Base-by-base conservation (phyloP, 169 alveolate species). In the Plasmodium cynomolgi region DNA sequence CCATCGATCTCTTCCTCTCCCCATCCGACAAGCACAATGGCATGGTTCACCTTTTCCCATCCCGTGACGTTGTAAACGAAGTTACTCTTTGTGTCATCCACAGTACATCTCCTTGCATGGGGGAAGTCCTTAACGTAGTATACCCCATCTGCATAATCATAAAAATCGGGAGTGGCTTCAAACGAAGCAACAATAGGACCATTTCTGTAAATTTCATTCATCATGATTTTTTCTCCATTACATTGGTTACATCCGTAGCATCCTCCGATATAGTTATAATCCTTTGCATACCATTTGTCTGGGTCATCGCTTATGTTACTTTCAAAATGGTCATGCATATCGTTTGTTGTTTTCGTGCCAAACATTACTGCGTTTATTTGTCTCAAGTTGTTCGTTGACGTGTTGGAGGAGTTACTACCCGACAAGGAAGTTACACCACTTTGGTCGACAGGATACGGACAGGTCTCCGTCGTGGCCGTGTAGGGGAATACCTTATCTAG, bases 21-120 rank as follows among this genome's bases (percentile, higher is more conserved):
- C 99, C 99, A 98, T 4, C 99, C 99, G 11, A 97, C 97, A 15
- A 98, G 47, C n/a, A 96, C 97, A 29, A 98, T 97, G 2, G 99
- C 99, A 81, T 98, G 99, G 54, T 97, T 96, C 4, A 98, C 98
- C 94, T 96, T 97, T 68, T 98, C 99, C 98, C 99, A 97, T 9
- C 99, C 94, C 1, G 94, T 90, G 20, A 90, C 29, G 68, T 86
- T 86, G 68, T 75, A 86, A 15, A 81, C 86, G 31, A 4, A 62
- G 9, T 41, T 41, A 0, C 9, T 31, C 47, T 72, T 39, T 3
- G 50, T 68, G 15, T 17, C 20, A 31, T 80, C 88, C n/a, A 88
- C 50, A 1, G 90, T 77, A 68, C 94, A 90, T 80, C 29, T 90
- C 34, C 37, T 80, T 3, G 94, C 94, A 41, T 90, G 94, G n/a